A percentile compares a stretch with the other conserved stretches of the same genome.
Conservation (phyloP, 768 basidiomycete genomes). For the Pleurotus sapidus region DNA sequence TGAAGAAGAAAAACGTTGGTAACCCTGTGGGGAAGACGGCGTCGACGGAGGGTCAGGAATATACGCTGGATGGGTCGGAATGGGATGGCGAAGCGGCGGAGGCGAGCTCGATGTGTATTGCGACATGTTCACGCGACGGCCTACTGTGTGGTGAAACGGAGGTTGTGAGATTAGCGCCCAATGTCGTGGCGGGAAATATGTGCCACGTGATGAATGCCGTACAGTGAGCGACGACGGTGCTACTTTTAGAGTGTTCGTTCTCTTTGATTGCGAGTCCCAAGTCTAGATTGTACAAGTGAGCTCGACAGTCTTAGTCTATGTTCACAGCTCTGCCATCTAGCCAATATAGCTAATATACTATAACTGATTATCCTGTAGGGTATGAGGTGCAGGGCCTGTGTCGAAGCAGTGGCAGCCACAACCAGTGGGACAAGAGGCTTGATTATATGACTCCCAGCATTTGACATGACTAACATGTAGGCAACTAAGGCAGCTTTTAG, state of each 20-base stretch:
- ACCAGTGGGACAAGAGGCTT: not conserved
- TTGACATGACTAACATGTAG: not conserved
- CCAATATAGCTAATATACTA: too few relatives aligned
- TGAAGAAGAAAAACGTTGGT: conserved; percentile 69
- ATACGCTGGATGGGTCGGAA: conserved; percentile 83
- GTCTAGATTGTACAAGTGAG: too few relatives aligned
- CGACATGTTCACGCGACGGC: not conserved
- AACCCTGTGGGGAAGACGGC: conserved; percentile 69
- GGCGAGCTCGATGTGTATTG: conserved; percentile 44
- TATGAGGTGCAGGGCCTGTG: not conserved
- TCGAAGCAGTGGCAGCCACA: conserved; percentile 1
- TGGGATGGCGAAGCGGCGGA: conserved; percentile 83
- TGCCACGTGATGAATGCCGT: too few relatives aligned
- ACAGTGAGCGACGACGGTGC: too few relatives aligned
- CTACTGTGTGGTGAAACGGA: too few relatives aligned
- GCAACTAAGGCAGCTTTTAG: conserved; percentile 1
- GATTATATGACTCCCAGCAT: not conserved
- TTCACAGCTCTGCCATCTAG: too few relatives aligned
- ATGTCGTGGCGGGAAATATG: too few relatives aligned
- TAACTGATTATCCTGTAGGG: too few relatives aligned
- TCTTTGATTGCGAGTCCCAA: too few relatives aligned
- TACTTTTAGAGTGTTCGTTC: too few relatives aligned
- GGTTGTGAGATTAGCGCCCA: too few relatives aligned
- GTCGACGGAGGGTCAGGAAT: conserved; percentile 83
- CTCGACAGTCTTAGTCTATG: too few relatives aligned